Conservation (phyloP, 805 yeast species). For the Saccharomycopsis babjevae region DNA sequence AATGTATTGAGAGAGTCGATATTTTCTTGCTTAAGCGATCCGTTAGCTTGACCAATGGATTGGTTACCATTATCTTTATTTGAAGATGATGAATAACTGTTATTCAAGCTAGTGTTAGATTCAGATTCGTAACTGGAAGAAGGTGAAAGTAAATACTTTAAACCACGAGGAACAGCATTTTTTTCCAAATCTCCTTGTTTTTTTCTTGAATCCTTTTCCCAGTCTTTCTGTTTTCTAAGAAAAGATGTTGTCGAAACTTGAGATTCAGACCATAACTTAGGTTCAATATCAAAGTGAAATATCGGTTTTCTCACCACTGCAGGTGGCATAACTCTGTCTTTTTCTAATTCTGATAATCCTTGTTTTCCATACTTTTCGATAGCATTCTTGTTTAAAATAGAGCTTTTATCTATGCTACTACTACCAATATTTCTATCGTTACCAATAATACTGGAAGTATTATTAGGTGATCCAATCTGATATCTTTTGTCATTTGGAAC, state of each 20-base stretch:
- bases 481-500: neutral
- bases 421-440: neutral
- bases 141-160: conserved; percentile 34
- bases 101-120: conserved; percentile 1
- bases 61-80: neutral
- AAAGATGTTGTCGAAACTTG: conserved; percentile 23
- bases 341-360: neutral
- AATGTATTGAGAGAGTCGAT: neutral
- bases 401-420: neutral
- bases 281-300: conserved; percentile 28
- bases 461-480: neutral
- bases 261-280: conserved; percentile 19
- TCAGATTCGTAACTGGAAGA: neutral
- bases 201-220: conserved; percentile 39
- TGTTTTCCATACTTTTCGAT: neutral
- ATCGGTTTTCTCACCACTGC: conserved; percentile 41
- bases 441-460: neutral
- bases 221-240: conserved; percentile 27
- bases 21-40: neutral
- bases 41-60: neutral
- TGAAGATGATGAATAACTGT: neutral
- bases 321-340: conserved; percentile 47
- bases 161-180: conserved; percentile 43
- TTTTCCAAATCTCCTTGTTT: conserved; percentile 42
- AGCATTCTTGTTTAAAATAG: neutral